A percentile compares a stretch with the other conserved stretches of the same genome.
Conservation (phyloP, 345 rosid species). For the Ceriops zippeliana region DNA sequence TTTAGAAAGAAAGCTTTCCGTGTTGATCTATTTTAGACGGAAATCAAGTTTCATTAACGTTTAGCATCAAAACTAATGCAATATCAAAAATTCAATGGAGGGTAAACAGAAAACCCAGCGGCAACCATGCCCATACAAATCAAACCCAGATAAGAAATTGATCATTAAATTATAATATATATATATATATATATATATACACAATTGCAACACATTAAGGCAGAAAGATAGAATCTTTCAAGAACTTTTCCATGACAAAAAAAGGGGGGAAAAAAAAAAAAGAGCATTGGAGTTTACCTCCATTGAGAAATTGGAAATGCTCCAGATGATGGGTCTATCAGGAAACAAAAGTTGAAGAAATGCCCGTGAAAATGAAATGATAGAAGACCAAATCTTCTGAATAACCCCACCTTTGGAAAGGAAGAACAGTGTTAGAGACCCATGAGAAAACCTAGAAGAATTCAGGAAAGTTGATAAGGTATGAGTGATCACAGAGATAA, state of each 20-base stretch:
- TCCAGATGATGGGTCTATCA: constrained; percentile 25
- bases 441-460: constrained; percentile 41
- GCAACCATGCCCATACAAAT: background rate
- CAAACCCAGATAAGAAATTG: constrained; percentile 17
- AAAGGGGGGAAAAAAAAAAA: background rate
- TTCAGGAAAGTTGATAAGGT: background rate
- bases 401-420: background rate
- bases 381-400: background rate
- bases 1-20: no score
- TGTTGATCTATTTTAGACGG: no score
- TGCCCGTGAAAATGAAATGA: constrained; percentile 18
- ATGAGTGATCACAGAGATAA: background rate
- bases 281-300: constrained; percentile 38
- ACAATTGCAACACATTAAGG: background rate
- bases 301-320: constrained; percentile 23
- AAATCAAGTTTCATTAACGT: no score
- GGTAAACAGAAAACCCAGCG: no score
- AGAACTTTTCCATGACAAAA: no score
- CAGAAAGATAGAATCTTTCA: background rate
- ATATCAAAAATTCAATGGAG: no score
- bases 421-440: constrained; percentile 12
- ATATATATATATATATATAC: no score
- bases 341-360: constrained; percentile 28
- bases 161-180: background rate
- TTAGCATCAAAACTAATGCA: no score